Conservation (phyloP, 2,329 filamentous ascomycete species). For the Metarhizium sp. region DNA sequence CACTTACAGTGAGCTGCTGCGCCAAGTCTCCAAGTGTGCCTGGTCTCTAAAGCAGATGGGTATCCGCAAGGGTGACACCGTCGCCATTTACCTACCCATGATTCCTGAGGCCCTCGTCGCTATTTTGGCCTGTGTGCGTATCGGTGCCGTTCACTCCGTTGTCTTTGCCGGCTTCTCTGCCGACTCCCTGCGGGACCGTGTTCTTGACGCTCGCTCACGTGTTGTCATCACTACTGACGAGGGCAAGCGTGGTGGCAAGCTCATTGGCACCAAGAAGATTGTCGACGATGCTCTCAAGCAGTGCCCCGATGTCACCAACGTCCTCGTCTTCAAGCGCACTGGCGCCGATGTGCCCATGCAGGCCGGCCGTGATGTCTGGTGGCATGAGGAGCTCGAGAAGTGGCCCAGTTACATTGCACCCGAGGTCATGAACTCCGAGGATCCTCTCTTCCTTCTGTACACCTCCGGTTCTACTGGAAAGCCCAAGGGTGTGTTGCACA, state of each 20-base stretch:
- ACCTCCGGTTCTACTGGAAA: constrained; percentile 97
- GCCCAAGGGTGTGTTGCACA: constrained; percentile 98
- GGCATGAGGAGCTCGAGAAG: constrained; percentile 97
- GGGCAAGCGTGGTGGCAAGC: constrained; percentile 93
- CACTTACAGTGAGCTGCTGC: constrained; percentile 86
- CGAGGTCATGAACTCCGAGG: constrained; percentile 83
- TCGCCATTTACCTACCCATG: constrained; percentile 97
- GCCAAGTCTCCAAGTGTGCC: constrained; percentile 80
- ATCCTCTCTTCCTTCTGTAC: constrained; percentile 95
- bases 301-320: constrained; percentile 78
- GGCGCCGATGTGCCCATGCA: constrained; percentile 90
- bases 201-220: constrained; percentile 81
- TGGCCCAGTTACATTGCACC: constrained; percentile 89
- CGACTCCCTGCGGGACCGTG: constrained; percentile 90
- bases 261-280: constrained; percentile 98
- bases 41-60: constrained; percentile 91
- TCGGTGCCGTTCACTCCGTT: constrained; percentile 93
- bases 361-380: constrained; percentile 84
- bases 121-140: constrained; percentile 82
- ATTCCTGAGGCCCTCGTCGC: constrained; percentile 91
- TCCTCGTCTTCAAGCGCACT: constrained; percentile 91
- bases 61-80: constrained; percentile 92
- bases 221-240: constrained; percentile 96
- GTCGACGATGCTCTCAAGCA: constrained; percentile 96
- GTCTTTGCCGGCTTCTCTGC: constrained; percentile 97